phyloP scores from a whole-genome alignment of 768 basidiomycete genomes.

The Mycena crocata region DNA sequence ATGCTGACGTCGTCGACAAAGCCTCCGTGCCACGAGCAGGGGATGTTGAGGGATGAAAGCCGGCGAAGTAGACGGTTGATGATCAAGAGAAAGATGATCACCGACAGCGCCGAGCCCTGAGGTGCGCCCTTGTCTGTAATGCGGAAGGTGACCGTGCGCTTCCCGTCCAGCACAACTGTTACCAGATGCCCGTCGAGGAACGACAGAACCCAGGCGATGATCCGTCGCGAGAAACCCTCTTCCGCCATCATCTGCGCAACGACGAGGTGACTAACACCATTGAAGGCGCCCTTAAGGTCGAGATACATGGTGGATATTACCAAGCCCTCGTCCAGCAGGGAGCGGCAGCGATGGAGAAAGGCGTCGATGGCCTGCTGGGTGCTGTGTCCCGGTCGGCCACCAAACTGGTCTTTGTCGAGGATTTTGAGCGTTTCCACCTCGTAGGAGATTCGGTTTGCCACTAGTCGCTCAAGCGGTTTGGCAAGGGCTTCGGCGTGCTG shows the following conservation, averaged over 20 bases:
- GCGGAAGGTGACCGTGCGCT: neutral
- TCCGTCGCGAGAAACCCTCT: neutral
- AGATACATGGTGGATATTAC: neutral
- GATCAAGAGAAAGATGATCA: neutral
- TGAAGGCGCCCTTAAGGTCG: constrained; percentile 1
- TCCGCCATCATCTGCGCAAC: neutral
- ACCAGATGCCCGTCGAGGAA: neutral
- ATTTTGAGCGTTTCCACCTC: neutral
- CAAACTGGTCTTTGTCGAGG: neutral
- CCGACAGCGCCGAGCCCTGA: neutral
- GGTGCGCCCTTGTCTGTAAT: neutral
- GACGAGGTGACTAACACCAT: neutral
- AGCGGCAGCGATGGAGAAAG: neutral
- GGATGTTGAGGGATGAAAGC: neutral
- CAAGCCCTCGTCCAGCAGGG: neutral
- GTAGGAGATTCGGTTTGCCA: neutral
- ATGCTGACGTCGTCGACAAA: neutral
- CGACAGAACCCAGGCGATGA: neutral
- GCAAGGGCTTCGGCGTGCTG: neutral
- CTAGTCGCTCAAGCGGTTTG: neutral
- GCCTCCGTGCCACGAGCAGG: neutral
- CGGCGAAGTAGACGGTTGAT: neutral
- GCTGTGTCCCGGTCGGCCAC: neutral
- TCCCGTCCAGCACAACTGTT: neutral
- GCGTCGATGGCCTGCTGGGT: neutral